Percentiles rank a stretch among this genome's conserved stretches.
Conservation (phyloP, 208 protist genomes). For the Leishmania braziliensis region DNA sequence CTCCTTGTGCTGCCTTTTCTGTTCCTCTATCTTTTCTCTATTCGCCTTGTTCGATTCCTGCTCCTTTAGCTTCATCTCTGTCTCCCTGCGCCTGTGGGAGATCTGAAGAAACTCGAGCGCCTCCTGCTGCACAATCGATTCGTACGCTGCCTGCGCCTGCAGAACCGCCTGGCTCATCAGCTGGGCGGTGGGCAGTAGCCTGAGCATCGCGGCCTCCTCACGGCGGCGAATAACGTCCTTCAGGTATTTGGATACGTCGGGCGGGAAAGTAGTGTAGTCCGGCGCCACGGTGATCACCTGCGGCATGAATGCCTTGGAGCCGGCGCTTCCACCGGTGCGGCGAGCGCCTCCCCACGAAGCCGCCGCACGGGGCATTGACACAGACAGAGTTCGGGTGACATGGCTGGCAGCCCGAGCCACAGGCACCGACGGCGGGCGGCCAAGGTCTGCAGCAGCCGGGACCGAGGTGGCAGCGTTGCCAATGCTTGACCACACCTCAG, state of each 20-base stretch:
- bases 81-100: slow-evolving; percentile 51
- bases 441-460: neutral
- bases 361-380: slow-evolving; percentile 8
- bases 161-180: slow-evolving; percentile 56
- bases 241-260: slow-evolving; percentile 58
- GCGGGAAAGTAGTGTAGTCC: slow-evolving; percentile 29
- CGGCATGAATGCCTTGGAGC: slow-evolving; percentile 22
- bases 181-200: slow-evolving; percentile 64
- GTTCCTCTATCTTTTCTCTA: slow-evolving; percentile 48
- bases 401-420: slow-evolving; percentile 1
- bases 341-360: neutral
- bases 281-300: slow-evolving; percentile 12
- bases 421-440: slow-evolving; percentile 1
- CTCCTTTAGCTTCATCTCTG: slow-evolving; percentile 47
- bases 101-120: slow-evolving; percentile 39
- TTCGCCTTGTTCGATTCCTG: slow-evolving; percentile 21
- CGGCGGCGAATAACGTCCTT: slow-evolving; percentile 56
- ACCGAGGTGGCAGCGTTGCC: neutral
- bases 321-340: slow-evolving; percentile 2
- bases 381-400: slow-evolving; percentile 6
- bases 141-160: slow-evolving; percentile 52
- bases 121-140: slow-evolving; percentile 55
- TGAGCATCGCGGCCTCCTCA: slow-evolving; percentile 54
- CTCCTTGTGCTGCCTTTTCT: slow-evolving; percentile 58
- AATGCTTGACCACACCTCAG: neutral